phyloP scores from a whole-genome alignment of 306 rosid species.

The Prunus kanzakura region DNA sequence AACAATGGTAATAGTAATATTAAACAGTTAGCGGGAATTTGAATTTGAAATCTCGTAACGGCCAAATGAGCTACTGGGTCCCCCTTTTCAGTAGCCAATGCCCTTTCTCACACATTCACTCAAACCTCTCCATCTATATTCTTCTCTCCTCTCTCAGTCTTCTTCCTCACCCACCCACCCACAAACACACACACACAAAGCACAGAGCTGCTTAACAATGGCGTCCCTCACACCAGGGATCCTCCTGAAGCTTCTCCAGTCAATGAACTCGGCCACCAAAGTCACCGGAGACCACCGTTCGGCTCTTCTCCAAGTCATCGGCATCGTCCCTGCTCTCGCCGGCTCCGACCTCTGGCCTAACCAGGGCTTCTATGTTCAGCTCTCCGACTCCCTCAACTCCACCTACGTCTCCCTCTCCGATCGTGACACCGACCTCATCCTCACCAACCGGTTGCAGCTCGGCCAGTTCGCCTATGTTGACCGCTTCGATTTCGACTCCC shows the following conservation, averaged over 20 bases:
- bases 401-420: slow-evolving; percentile 87
- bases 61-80: slow-evolving; percentile 13
- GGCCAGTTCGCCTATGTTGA: slow-evolving; percentile 85
- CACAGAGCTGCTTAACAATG: slow-evolving; percentile 37
- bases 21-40: slow-evolving; percentile 20
- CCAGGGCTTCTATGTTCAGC: slow-evolving; percentile 86
- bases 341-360: slow-evolving; percentile 85
- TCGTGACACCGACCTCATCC: slow-evolving; percentile 73
- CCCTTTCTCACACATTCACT: neutral
- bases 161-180: neutral
- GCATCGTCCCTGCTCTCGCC: slow-evolving; percentile 86
- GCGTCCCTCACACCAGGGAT: slow-evolving; percentile 88
- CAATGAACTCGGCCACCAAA: slow-evolving; percentile 74
- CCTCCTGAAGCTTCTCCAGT: slow-evolving; percentile 70
- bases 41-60: slow-evolving; percentile 40
- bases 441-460: slow-evolving; percentile 80
- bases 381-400: slow-evolving; percentile 90
- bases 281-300: slow-evolving; percentile 99
- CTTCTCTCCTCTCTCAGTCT: neutral
- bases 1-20: neutral
- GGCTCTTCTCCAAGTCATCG: slow-evolving; percentile 84
- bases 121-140: neutral
- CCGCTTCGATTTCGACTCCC: slow-evolving; percentile 73
- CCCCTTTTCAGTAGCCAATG: neutral
- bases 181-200: neutral